A percentile compares a stretch with the other conserved stretches of the same genome.
Evolutionary conservation across 2,329 filamentous ascomycete species (phyloP).

Genomic region (Microdochium trichocladiopsis): DNA sequence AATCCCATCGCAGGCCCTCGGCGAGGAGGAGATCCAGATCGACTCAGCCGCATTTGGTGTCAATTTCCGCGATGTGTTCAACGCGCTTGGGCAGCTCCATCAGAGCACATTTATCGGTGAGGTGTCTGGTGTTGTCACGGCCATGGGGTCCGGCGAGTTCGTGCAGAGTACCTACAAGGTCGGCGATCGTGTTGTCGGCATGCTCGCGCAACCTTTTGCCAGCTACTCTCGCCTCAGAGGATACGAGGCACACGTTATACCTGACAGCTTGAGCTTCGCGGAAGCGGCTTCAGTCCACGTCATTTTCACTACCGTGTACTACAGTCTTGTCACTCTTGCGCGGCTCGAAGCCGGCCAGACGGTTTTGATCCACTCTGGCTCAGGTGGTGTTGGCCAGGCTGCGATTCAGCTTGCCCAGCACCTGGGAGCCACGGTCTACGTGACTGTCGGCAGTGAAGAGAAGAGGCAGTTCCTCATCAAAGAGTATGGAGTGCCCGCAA

Average conservation of each 20-base stretch:
- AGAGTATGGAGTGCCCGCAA: conserved; percentile 11
- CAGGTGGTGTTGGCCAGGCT: background rate
- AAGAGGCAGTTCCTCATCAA: conserved; percentile 12
- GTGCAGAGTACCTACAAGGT: no score
- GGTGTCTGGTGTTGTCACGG: no score
- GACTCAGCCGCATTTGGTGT: background rate
- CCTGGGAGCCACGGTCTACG: conserved; percentile 10
- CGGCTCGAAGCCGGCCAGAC: conserved; percentile 6
- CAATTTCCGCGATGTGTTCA: background rate
- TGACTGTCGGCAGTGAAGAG: conserved; percentile 13
- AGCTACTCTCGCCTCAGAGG: no score
- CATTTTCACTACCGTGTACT: background rate
- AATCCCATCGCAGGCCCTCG: background rate
- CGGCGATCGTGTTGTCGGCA: background rate
- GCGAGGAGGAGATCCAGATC: background rate
- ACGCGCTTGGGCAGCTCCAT: background rate
- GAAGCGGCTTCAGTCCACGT: background rate
- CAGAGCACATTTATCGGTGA: no score
- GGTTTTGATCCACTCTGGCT: background rate
- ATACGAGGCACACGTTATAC: no score
- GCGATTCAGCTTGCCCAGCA: conserved; percentile 2
- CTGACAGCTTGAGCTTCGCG: background rate
- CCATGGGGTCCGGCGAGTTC: no score
- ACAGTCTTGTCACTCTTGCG: conserved; percentile 7
- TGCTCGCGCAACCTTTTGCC: no score